phyloP scores from a whole-genome alignment of 2,329 filamentous ascomycete genomes.

The Pseudogymnoascus sp. region DNA sequence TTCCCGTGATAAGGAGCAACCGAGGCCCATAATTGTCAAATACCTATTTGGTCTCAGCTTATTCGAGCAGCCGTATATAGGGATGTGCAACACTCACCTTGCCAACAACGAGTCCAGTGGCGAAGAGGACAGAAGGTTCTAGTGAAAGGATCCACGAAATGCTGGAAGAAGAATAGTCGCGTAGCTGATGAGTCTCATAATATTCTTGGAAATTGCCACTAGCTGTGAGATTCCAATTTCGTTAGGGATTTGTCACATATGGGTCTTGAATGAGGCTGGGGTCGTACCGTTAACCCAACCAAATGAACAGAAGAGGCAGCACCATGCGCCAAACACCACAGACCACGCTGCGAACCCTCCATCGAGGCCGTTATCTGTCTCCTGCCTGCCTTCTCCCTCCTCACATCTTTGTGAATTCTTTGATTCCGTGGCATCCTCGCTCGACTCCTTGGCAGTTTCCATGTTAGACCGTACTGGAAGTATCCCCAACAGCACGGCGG shows the following conservation, averaged over 20 bases:
- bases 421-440: not conserved
- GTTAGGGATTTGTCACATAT: not conserved
- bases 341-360: slow-evolving; percentile 52
- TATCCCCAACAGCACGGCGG: not conserved
- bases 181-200: slow-evolving; percentile 43
- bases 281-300: slow-evolving; percentile 41
- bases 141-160: slow-evolving; percentile 55
- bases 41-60: not conserved
- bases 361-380: slow-evolving; percentile 37
- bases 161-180: slow-evolving; percentile 41
- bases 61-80: not conserved
- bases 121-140: slow-evolving; percentile 32
- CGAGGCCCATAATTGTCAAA: slow-evolving; percentile 19
- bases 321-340: slow-evolving; percentile 43
- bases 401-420: not conserved
- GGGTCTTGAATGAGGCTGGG: not conserved
- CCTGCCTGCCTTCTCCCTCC: not conserved
- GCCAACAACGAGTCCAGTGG: not conserved
- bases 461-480: not conserved
- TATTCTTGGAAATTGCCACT: slow-evolving; percentile 43
- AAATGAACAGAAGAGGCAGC: slow-evolving; percentile 41
- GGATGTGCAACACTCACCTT: not conserved
- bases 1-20: slow-evolving; percentile 18
- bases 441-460: not conserved
- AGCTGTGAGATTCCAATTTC: not conserved